Percentiles rank a stretch among this genome's conserved stretches.
These are phyloP conservation scores for Torrubiella hemipterigena DNA, from an alignment of 2,329 filamentous ascomycete species.

Conservation along the genomic window DNA sequence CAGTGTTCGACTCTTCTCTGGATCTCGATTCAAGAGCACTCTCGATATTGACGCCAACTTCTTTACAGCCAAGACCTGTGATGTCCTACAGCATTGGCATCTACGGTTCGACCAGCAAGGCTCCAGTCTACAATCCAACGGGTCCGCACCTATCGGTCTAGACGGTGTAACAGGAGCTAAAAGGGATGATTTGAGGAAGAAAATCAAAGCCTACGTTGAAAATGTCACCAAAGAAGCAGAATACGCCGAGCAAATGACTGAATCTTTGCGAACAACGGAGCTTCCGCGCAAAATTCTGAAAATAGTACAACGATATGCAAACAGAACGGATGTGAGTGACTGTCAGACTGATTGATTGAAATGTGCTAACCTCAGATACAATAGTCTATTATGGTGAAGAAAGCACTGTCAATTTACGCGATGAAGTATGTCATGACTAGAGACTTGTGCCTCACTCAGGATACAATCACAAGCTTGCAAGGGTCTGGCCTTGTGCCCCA, in stretches of 20 bases:
- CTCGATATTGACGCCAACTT: slow-evolving; percentile 38
- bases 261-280: slow-evolving; percentile 28
- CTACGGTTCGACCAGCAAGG: slow-evolving; percentile 22
- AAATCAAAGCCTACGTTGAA: slow-evolving; percentile 36
- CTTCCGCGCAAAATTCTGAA: slow-evolving; percentile 33
- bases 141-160: slow-evolving; percentile 38
- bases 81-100: slow-evolving; percentile 40
- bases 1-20: slow-evolving; percentile 36
- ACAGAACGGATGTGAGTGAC: slow-evolving; percentile 28
- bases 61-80: slow-evolving; percentile 35
- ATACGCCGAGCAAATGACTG: slow-evolving; percentile 39
- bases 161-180: slow-evolving; percentile 28
- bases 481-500: slow-evolving; percentile 30
- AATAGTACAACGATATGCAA: slow-evolving; percentile 35
- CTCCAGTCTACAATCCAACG: slow-evolving; percentile 27
- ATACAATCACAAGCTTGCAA: slow-evolving; percentile 28
- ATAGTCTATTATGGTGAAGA: slow-evolving; percentile 35
- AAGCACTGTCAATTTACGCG: slow-evolving; percentile 40
- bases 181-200: slow-evolving; percentile 32
- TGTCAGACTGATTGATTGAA: no score
- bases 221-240: slow-evolving; percentile 32
- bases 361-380: no score
- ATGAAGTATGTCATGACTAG: slow-evolving; percentile 46
- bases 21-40: slow-evolving; percentile 27
- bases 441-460: slow-evolving; percentile 37